A percentile compares a stretch with the other conserved stretches of the same genome.
These are phyloP conservation scores for Gymnopilus dilepis DNA, from an alignment of 768 basidiomycete genomes.

Conservation along the genomic window DNA sequence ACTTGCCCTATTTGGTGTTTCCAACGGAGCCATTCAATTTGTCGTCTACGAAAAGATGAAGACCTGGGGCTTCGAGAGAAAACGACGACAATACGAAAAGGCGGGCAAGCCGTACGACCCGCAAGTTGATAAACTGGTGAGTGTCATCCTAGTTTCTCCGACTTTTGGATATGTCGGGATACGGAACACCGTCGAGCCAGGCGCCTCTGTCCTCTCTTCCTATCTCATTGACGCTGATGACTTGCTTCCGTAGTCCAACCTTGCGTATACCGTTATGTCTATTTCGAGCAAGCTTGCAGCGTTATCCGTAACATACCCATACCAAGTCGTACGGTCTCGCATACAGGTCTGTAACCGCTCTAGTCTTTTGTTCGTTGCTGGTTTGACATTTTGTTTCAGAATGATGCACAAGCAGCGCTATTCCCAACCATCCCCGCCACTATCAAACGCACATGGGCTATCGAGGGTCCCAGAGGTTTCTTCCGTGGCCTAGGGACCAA, in stretches of 20 bases:
- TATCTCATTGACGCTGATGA: slow-evolving; percentile 2
- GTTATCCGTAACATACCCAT: slow-evolving; percentile 89
- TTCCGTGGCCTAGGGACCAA: slow-evolving; percentile 96
- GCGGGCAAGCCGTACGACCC: slow-evolving; percentile 69
- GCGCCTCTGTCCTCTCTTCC: too few relatives aligned
- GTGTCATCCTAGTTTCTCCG: slow-evolving; percentile 28
- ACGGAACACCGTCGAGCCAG: not conserved
- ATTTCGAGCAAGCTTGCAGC: slow-evolving; percentile 89
- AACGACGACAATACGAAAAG: slow-evolving; percentile 63
- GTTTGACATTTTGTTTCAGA: slow-evolving; percentile 41
- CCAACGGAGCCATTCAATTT: slow-evolving; percentile 95
- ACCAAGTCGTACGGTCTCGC: slow-evolving; percentile 94
- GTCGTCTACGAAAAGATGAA: slow-evolving; percentile 98
- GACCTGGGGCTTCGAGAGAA: slow-evolving; percentile 82
- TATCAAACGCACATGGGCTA: slow-evolving; percentile 77
- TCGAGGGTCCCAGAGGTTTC: slow-evolving; percentile 85
- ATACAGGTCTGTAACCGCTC: slow-evolving; percentile 66
- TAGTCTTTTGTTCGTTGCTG: not conserved
- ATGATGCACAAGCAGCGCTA: slow-evolving; percentile 64
- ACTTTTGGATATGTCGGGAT: not conserved
- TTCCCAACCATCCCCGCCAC: slow-evolving; percentile 88
- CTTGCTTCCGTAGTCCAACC: slow-evolving; percentile 69
- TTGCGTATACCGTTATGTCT: slow-evolving; percentile 90
- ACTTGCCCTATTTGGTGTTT: slow-evolving; percentile 89
- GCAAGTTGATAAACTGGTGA: slow-evolving; percentile 86